Evolutionary conservation across 2,329 filamentous ascomycete genomes (phyloP).

Genomic region (Xylaria polymorpha): DNA sequence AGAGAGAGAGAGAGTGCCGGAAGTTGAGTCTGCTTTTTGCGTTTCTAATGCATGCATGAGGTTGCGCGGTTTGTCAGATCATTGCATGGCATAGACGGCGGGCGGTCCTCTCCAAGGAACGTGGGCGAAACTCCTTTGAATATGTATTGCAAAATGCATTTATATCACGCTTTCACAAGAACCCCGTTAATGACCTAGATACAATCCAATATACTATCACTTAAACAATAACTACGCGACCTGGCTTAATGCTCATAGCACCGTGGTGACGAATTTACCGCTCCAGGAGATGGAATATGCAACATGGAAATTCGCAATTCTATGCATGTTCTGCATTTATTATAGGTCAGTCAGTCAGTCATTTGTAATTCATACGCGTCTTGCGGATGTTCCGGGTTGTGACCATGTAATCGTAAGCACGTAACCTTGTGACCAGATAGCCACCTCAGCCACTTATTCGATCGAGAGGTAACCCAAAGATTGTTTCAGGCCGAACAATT

Average conservation of each 20-base stretch:
- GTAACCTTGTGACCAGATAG: constrained; percentile 6
- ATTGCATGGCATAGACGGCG: constrained; percentile 40
- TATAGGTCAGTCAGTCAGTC: not conserved
- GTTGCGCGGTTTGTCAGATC: constrained; percentile 34
- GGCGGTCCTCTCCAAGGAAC: constrained; percentile 29
- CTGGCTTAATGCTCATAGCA: not conserved
- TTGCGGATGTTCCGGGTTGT: constrained; percentile 1
- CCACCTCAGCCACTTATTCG: constrained; percentile 10
- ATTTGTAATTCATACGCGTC: not conserved
- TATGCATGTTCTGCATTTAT: not conserved
- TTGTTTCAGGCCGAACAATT: not conserved
- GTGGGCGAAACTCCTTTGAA: constrained; percentile 28
- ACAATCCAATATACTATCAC: constrained; percentile 22
- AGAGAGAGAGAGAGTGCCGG: no score
- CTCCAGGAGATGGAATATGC: not conserved
- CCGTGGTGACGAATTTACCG: not conserved
- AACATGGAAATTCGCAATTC: not conserved
- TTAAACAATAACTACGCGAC: constrained; percentile 21
- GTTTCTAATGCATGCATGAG: constrained; percentile 36
- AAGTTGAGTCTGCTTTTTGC: constrained; percentile 28
- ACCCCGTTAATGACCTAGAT: constrained; percentile 26
- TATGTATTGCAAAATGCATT: constrained; percentile 36
- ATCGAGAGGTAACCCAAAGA: constrained; percentile 9
- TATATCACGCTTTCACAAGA: constrained; percentile 25
- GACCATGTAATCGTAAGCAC: not conserved